These are phyloP conservation scores for Monilinia polystroma DNA, from an alignment of 2,329 filamentous ascomycete genomes.

Conservation along the genomic window DNA sequence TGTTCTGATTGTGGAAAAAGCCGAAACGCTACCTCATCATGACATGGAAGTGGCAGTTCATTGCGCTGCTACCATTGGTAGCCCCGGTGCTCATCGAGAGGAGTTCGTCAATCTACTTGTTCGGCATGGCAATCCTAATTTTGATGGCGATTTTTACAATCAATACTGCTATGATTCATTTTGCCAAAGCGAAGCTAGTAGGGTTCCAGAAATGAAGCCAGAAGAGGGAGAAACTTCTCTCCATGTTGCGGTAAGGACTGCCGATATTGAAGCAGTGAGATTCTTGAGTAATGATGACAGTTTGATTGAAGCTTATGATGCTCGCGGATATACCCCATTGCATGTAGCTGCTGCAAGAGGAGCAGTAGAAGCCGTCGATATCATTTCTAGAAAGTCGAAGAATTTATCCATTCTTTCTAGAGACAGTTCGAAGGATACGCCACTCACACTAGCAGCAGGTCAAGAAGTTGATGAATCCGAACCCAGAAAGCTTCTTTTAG, in stretches of 20 bases:
- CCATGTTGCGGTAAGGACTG: neutral
- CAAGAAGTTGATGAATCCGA: neutral
- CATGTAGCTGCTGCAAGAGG: neutral
- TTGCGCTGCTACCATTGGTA: neutral
- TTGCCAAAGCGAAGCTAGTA: neutral
- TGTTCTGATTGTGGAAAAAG: neutral
- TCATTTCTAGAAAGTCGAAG: neutral
- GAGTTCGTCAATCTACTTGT: neutral
- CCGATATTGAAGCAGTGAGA: neutral
- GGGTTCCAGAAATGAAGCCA: neutral
- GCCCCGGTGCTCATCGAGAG: neutral
- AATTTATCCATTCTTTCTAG: neutral
- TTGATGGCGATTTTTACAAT: neutral
- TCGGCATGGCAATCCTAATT: slow-evolving; percentile 1
- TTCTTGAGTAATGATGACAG: neutral
- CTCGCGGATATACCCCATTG: neutral
- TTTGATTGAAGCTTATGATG: neutral
- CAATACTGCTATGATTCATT: neutral
- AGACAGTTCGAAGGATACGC: neutral
- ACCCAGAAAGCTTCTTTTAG: neutral
- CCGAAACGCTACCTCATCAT: neutral
- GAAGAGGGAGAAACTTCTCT: neutral
- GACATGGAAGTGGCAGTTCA: neutral
- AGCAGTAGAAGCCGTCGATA: neutral
- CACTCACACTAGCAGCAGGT: neutral